phyloP scores from a whole-genome alignment of 176 grass and related monocot species.

The Carex myosuroides region DNA sequence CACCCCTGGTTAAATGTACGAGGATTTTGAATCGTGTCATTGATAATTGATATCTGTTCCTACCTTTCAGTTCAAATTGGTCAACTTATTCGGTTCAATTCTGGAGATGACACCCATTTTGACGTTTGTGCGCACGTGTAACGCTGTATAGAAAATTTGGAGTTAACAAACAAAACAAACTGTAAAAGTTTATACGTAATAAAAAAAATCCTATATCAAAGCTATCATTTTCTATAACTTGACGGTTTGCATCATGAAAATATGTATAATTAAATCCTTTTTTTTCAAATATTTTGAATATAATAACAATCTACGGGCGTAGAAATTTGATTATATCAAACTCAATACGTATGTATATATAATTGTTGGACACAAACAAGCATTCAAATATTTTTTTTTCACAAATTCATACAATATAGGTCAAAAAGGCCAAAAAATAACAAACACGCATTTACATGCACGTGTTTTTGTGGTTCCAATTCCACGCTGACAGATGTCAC shows the following conservation, averaged over 20 bases:
- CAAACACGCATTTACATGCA: neutral
- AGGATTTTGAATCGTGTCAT: slow-evolving; percentile 14
- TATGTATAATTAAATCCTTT: neutral
- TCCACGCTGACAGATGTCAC: neutral
- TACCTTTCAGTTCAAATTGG: neutral
- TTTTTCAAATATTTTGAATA: neutral
- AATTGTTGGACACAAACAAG: neutral
- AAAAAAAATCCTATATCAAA: neutral
- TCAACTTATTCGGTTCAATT: neutral
- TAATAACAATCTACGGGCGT: neutral
- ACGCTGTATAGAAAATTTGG: neutral
- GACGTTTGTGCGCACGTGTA: no score
- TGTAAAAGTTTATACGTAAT: no score
- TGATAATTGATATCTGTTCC: neutral
- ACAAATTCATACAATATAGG: neutral
- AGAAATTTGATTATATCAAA: neutral
- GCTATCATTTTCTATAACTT: neutral
- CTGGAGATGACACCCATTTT: no score
- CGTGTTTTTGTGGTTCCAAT: neutral
- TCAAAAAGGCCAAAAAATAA: neutral
- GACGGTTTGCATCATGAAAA: neutral
- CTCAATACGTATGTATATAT: neutral
- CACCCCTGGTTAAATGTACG: slow-evolving; percentile 32
- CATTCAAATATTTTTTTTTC: neutral
- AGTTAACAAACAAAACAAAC: neutral